phyloP scores from a whole-genome alignment of 2,329 filamentous ascomycete genomes.

The Aureobasidium sp. region DNA sequence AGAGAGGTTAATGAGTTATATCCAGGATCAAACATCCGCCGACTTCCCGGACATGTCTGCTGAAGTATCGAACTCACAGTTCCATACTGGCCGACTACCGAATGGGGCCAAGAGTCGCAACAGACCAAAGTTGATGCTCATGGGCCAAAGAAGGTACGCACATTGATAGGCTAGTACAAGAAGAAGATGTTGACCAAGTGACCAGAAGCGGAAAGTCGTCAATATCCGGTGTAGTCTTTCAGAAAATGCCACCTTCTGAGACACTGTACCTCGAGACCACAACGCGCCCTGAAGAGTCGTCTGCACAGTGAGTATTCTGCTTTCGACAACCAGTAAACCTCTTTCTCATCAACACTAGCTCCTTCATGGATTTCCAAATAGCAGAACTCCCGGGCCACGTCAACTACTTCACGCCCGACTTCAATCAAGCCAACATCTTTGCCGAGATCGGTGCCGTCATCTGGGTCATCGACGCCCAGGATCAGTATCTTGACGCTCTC shows the following conservation, averaged over 20 bases:
- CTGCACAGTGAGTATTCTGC: conserved; percentile 64
- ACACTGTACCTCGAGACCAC: conserved; percentile 94
- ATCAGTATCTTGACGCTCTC: conserved; percentile 92
- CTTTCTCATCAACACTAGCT: conserved; percentile 45
- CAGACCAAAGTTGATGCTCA: conserved; percentile 80
- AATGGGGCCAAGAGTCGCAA: conserved; percentile 46
- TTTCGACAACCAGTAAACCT: neutral
- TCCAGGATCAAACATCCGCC: conserved; percentile 13
- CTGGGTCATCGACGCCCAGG: conserved; percentile 97
- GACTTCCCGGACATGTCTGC: conserved; percentile 12
- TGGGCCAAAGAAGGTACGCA: conserved; percentile 84
- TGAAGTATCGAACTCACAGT: conserved; percentile 6
- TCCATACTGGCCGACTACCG: conserved; percentile 34
- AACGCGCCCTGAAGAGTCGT: conserved; percentile 86
- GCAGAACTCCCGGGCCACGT: conserved; percentile 97
- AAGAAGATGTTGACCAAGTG: neutral
- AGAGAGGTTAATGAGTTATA: conserved; percentile 14
- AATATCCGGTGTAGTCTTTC: conserved; percentile 97
- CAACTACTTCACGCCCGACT: conserved; percentile 80
- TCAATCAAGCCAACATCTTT: conserved; percentile 90
- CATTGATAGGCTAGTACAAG: conserved; percentile 11
- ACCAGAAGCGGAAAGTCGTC: conserved; percentile 92
- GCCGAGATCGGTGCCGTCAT: conserved; percentile 89
- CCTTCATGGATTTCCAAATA: conserved; percentile 98
- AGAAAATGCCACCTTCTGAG: conserved; percentile 92